A percentile compares a stretch with the other conserved stretches of the same genome.
phyloP scores from a whole-genome alignment of 2,329 filamentous ascomycete genomes.

The Cladosporium sp. region DNA sequence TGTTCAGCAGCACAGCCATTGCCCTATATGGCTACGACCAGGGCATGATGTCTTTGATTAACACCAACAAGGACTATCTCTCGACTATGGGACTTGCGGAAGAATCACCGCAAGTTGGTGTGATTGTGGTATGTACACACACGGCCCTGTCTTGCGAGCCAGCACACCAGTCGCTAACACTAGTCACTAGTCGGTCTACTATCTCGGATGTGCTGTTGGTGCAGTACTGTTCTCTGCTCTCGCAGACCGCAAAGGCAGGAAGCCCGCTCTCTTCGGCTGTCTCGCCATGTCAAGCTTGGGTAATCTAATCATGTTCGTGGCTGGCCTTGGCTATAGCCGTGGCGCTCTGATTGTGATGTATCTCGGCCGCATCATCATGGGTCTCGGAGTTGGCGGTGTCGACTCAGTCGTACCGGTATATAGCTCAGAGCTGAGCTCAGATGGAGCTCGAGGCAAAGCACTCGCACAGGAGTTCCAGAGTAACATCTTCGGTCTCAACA shows the following conservation, averaged over 20 bases:
- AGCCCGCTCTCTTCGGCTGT: conserved; percentile 53
- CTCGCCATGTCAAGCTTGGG: conserved; percentile 52
- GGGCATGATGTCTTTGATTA: conserved; percentile 54
- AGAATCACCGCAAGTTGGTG: conserved; percentile 51
- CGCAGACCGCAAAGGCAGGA: conserved; percentile 52
- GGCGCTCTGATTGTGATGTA: conserved; percentile 48
- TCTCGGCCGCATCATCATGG: conserved; percentile 50
- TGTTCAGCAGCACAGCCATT: conserved; percentile 52
- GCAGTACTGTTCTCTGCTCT: conserved; percentile 54
- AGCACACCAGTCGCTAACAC: not conserved
- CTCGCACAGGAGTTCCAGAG: conserved; percentile 61
- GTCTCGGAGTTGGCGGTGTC: conserved; percentile 56
- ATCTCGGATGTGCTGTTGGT: conserved; percentile 57
- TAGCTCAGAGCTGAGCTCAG: conserved; percentile 53
- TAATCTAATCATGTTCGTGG: conserved; percentile 58
- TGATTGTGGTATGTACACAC: conserved; percentile 43
- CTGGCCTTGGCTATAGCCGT: conserved; percentile 45
- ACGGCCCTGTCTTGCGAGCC: not conserved
- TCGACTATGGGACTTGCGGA: conserved; percentile 52
- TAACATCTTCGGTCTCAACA: conserved; percentile 60
- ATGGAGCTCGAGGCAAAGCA: conserved; percentile 54
- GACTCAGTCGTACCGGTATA: conserved; percentile 60
- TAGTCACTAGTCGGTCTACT: conserved; percentile 49
- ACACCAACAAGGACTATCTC: conserved; percentile 54
- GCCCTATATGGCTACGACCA: conserved; percentile 44